Conservation (phyloP, 129 eudicot genomes). For the Apium graveolens region DNA sequence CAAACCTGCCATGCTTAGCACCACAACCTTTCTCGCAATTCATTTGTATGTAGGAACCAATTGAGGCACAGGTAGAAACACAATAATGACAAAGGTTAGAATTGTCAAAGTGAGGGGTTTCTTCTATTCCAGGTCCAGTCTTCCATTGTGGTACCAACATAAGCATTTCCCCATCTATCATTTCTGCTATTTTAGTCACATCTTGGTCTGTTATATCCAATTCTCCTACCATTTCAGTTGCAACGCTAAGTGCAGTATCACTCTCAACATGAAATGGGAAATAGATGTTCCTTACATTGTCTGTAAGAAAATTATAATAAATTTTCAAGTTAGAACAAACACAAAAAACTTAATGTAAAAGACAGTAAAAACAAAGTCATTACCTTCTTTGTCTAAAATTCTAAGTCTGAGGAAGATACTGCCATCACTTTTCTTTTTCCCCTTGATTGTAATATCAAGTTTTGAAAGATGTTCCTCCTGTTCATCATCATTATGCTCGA, state of each 20-base stretch:
- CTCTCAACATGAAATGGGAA: conserved; percentile 20
- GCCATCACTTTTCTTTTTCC: conserved; percentile 17
- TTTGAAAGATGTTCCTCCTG: neutral
- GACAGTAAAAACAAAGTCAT: neutral
- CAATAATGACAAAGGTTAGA: conserved; percentile 1
- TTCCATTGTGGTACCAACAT: conserved; percentile 19
- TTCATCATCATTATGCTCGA: conserved; percentile 19
- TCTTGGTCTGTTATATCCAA: conserved; percentile 15
- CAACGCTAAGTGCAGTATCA: conserved; percentile 22
- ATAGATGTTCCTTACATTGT: conserved; percentile 17
- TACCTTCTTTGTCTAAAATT: conserved; percentile 14
- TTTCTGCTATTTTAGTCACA: conserved; percentile 11
- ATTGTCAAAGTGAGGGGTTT: neutral
- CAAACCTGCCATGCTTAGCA: conserved; percentile 10
- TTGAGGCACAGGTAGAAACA: conserved; percentile 5
- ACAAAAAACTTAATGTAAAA: neutral
- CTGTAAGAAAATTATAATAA: conserved; percentile 1
- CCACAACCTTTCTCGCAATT: conserved; percentile 1
- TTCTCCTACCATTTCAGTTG: conserved; percentile 26
- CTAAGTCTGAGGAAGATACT: conserved; percentile 19
- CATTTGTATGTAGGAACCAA: conserved; percentile 6
- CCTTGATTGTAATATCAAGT: conserved; percentile 21
- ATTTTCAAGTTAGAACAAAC: neutral
- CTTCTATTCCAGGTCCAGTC: conserved; percentile 2
- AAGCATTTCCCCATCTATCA: conserved; percentile 20